Base-by-base conservation (phyloP, 2,329 filamentous ascomycete species). In the Sporothrix dimorphospora region DNA sequence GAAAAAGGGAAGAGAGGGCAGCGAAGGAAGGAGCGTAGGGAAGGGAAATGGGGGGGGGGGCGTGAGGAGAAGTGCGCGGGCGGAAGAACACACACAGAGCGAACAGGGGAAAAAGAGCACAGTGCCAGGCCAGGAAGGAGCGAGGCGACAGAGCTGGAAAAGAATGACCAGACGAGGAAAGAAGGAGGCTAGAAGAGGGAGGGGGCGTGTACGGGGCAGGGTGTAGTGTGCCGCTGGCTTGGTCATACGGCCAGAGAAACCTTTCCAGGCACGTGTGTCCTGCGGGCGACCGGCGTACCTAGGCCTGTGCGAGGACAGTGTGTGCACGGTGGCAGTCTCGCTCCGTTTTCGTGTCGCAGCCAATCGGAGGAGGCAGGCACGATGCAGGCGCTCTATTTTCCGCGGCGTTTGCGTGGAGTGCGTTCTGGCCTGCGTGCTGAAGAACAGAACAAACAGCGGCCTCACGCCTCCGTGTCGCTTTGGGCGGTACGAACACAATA, bases 361-460 rank as follows among this genome's bases (percentile, higher is more conserved):
- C 72, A 73, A 73, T 73, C 68, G 72, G 72, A 70, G 55, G n/a
- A 12, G 27, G 40, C 68, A 70, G 57, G 19, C 21, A 34, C 42
- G 19, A 30, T n/a, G 30, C 51, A 57, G 59, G 38, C 57, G 30
- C 30, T 42, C 27, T 42, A 21, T 30, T 63, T 65, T 53, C 57
- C 45, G 69, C 57, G 42, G n/a, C 57, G 69, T 42, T 38, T 69
- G 66, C 19, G 19, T 47, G 42, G n/a, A n/a, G n/a, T n/a, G n/a
- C n/a, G n/a, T n/a, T n/a, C 19, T 57, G 53, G 45, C 16, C 27
- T 59, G 61, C 40, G 24, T 69, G 30, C 38, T 69, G 24, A 27
- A 19, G 51, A 57, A 55, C 16, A 38, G 24, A 14, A 40, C 27
- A 34, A 42, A 24, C 59, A 27, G 38, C 59, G 59, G 59, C 21